A percentile compares a stretch with the other conserved stretches of the same genome.
phyloP scores from a whole-genome alignment of 2,329 filamentous ascomycete species.

The Lachnum nothofagi region DNA sequence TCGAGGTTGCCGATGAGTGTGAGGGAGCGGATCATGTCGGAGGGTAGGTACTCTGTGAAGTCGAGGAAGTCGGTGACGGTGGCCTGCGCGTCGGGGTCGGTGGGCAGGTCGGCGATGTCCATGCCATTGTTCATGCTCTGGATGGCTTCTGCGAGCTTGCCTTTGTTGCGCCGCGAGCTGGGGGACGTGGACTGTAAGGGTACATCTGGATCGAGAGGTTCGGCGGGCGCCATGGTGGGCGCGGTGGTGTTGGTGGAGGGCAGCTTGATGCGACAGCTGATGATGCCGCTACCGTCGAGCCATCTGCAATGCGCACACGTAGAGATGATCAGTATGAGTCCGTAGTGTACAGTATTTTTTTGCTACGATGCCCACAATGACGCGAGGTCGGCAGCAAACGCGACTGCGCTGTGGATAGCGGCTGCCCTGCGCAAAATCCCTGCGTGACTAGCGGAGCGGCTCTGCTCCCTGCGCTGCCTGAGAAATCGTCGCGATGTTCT shows the following conservation, averaged over 20 bases:
- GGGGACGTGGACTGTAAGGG: conserved; percentile 25
- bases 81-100: conserved; percentile 62
- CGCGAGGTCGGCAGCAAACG: conserved; percentile 6
- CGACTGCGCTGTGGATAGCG: conserved; percentile 4
- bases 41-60: conserved; percentile 58
- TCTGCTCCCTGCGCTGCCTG: not conserved
- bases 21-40: conserved; percentile 61
- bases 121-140: conserved; percentile 31
- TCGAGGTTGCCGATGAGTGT: conserved; percentile 63
- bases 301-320: conserved; percentile 19
- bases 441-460: not conserved
- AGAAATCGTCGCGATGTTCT: not conserved
- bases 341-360: not conserved
- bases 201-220: conserved; percentile 21
- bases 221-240: conserved; percentile 17
- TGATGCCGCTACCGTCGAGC: conserved; percentile 30
- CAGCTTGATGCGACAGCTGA: conserved; percentile 33
- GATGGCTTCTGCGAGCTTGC: conserved; percentile 30
- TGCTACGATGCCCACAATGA: not conserved
- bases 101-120: conserved; percentile 33
- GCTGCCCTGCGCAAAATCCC: not conserved
- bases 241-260: conserved; percentile 10
- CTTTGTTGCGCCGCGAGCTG: conserved; percentile 28
- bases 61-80: conserved; percentile 68
- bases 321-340: not conserved